Percentiles rank a stretch among this genome's conserved stretches.
phyloP scores from a whole-genome alignment of 2,329 filamentous ascomycete species.

The Ophiobolus disseminans region DNA sequence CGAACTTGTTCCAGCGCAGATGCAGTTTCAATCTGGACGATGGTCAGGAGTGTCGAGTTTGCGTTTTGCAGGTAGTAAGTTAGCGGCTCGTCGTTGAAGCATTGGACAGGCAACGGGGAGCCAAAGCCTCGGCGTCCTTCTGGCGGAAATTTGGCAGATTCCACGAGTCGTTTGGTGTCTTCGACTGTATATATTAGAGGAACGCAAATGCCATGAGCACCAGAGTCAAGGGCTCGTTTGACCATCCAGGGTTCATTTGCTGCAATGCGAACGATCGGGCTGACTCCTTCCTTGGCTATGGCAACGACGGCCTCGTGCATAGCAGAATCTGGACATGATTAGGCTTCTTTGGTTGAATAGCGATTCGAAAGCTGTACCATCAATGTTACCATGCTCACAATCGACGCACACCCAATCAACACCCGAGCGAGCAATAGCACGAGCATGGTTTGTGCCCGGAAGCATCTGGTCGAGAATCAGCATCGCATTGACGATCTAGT shows the following conservation, averaged over 20 bases:
- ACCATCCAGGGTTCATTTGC: conserved; percentile 69
- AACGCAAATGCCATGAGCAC: conserved; percentile 66
- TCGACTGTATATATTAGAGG: conserved; percentile 61
- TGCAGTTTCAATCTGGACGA: conserved; percentile 57
- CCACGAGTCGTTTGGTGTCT: conserved; percentile 60
- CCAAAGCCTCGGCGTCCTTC: conserved; percentile 63
- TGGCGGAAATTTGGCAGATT: conserved; percentile 64
- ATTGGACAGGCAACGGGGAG: conserved; percentile 60
- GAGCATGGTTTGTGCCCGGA: conserved; percentile 60
- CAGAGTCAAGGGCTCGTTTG: conserved; percentile 66
- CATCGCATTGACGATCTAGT: neutral
- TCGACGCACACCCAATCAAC: conserved; percentile 64
- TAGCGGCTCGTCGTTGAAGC: conserved; percentile 50
- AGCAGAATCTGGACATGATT: conserved; percentile 48
- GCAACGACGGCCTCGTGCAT: conserved; percentile 64
- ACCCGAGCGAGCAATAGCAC: conserved; percentile 60
- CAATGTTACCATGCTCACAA: conserved; percentile 64
- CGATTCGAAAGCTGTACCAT: conserved; percentile 45
- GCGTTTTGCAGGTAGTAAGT: conserved; percentile 62
- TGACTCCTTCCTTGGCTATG: conserved; percentile 54
- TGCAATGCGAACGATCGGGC: conserved; percentile 57
- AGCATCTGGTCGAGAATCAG: conserved; percentile 16
- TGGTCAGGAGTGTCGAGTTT: conserved; percentile 61
- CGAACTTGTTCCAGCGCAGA: conserved; percentile 50
- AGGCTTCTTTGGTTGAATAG: neutral